Evolutionary conservation across 306 rosid genomes (phyloP), one percentile per base, ranked within the genome.

Genomic region (Medicago lupulina): DNA sequence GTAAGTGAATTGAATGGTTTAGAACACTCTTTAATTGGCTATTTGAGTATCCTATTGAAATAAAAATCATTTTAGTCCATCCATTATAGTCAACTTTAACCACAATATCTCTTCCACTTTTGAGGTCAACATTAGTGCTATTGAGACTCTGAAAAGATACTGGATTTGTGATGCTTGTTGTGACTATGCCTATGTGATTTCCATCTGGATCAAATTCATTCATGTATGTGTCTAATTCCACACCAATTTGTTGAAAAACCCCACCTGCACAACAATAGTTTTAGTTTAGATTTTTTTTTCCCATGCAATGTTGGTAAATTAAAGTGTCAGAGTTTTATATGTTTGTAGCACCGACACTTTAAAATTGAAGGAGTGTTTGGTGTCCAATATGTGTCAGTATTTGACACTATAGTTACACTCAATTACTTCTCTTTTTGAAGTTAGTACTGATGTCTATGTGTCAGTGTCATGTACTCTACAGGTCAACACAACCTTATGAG

Each of bases 171-270:
- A 71, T 76, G 83, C 89, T 83, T 23, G 73, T 83, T 61, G 90
- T 85, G 81, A 73, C 86, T 49, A 86, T 79, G 40, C 86, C 87
- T 9, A 86, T 67, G 81, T 86, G 93, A 59, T 86, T 88, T 61
- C 70, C 89, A 79, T 86, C 87, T 65, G 61, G 76, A 76, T 88
- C 90, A 76, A 84, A 80, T 66, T 81, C 93, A 58, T 88, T 88
- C 90, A 60, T 81, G 82, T 7, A 85, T 34, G 89, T 85, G 70
- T 85, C 87, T 13, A 89, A 82, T 77, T 85, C 90, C 57, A 86
- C 83, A 23, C 85, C 87, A 36, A 86, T 7, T 47, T 89, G 93
- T 75, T 25, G 79, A 71, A 82, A 55, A 66, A 3, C 41, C 0
- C 81, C 88, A 75, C 80, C 90, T 88, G 47, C 71, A 70, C 36